Evolutionary conservation across 1,284 basidiomycete genomes (phyloP).

Genomic region (Phaffia rhodozyma): DNA sequence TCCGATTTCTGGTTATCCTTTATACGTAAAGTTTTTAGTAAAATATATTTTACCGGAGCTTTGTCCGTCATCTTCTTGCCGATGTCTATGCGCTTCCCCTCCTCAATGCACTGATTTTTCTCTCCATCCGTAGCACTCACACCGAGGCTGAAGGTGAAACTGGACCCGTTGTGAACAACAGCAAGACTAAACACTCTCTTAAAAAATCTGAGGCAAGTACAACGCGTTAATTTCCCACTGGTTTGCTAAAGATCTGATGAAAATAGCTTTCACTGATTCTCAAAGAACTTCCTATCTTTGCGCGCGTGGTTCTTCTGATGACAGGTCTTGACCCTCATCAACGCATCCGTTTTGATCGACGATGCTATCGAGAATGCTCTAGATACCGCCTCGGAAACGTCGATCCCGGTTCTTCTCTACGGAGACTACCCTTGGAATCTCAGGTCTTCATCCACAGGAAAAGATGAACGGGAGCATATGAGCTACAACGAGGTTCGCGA

Average conservation of each 20-base stretch:
- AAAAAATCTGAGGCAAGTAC: conserved; percentile 47
- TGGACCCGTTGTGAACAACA: conserved; percentile 43
- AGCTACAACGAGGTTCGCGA: conserved; percentile 44
- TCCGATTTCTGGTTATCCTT: background rate
- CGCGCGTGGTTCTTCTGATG: background rate
- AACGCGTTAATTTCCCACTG: too few species aligned
- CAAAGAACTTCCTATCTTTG: too few species aligned
- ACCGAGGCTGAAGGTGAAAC: conserved; percentile 30
- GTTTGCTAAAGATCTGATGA: background rate
- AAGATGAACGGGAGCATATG: conserved; percentile 44
- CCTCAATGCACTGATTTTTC: background rate
- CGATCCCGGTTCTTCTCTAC: conserved; percentile 52
- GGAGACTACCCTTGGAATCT: conserved; percentile 66
- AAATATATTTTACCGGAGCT: conserved; percentile 61
- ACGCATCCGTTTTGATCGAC: conserved; percentile 56
- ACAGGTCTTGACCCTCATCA: conserved; percentile 52
- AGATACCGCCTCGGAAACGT: conserved; percentile 26
- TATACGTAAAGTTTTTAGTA: conserved; percentile 45
- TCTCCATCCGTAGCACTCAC: background rate
- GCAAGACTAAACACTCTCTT: conserved; percentile 39
- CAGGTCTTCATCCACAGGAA: conserved; percentile 38
- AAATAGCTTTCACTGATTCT: background rate
- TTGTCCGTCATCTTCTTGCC: conserved; percentile 38
- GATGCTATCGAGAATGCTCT: conserved; percentile 66
- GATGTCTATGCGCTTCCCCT: conserved; percentile 12